These are phyloP conservation scores for Entelexis sorbosivorans DNA, from an alignment of 1,139 yeast genomes.

Conservation along the genomic window DNA sequence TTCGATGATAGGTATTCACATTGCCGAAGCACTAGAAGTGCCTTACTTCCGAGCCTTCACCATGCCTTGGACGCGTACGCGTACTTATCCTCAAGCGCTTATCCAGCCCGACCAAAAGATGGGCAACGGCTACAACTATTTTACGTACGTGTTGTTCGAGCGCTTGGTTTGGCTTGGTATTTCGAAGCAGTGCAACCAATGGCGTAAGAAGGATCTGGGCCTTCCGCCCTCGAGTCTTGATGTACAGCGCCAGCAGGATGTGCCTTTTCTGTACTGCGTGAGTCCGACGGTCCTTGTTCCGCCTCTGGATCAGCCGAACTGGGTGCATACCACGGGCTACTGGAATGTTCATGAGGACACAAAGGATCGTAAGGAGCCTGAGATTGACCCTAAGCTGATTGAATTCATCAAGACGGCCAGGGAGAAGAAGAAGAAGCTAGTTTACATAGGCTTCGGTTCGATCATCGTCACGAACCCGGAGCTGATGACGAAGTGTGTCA, in stretches of 20 bases:
- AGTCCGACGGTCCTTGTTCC: conserved; percentile 86
- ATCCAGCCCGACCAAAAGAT: conserved; percentile 86
- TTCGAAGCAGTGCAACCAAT: conserved; percentile 72
- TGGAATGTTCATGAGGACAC: conserved; percentile 70
- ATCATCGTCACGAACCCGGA: conserved; percentile 79
- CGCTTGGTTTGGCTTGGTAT: conserved; percentile 91
- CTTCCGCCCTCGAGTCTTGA: conserved; percentile 61
- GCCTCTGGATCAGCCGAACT: conserved; percentile 83
- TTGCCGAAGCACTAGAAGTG: conserved; percentile 80
- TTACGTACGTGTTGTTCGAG: conserved; percentile 88
- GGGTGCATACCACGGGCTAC: conserved; percentile 91
- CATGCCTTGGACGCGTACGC: conserved; percentile 96
- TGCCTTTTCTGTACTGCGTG: conserved; percentile 81
- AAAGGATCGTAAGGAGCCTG: conserved; percentile 44
- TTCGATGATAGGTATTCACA: conserved; percentile 90
- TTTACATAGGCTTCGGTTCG: conserved; percentile 91
- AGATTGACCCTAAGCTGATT: conserved; percentile 55
- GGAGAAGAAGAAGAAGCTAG: conserved; percentile 46
- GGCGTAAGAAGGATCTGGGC: conserved; percentile 63
- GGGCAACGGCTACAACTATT: conserved; percentile 84
- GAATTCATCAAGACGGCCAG: conserved; percentile 57
- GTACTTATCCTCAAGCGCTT: conserved; percentile 94
- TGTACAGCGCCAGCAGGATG: conserved; percentile 59
- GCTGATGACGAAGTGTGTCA: conserved; percentile 64
- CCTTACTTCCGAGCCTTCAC: conserved; percentile 94